Evolutionary conservation across 2,329 filamentous ascomycete species (phyloP).

Genomic region (Thielaviopsis punctulata): DNA sequence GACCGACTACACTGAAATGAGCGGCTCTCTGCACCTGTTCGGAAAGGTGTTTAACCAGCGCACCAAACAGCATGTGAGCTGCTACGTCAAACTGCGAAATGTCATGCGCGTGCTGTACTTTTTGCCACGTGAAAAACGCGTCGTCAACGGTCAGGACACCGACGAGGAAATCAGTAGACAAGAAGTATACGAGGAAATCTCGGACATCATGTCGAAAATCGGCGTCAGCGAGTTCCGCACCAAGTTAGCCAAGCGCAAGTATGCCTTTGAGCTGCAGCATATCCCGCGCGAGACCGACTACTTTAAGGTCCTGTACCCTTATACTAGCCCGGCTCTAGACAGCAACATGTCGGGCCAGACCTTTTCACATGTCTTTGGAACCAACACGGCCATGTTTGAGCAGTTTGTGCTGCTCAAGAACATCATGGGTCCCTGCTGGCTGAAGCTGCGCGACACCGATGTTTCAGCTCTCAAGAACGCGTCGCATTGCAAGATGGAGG

Average conservation of each 20-base stretch:
- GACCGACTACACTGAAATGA: constrained; percentile 88
- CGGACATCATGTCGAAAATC: constrained; percentile 71
- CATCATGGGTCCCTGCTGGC: constrained; percentile 97
- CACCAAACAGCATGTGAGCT: constrained; percentile 64
- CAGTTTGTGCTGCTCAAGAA: constrained; percentile 98
- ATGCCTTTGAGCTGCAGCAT: constrained; percentile 79
- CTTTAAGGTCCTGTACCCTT: constrained; percentile 89
- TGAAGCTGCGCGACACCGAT: constrained; percentile 74
- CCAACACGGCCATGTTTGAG: constrained; percentile 86
- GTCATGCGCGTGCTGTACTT: constrained; percentile 87
- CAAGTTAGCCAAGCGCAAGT: constrained; percentile 77
- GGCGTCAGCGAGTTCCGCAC: constrained; percentile 74
- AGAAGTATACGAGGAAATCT: constrained; percentile 81
- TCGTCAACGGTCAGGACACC: constrained; percentile 45
- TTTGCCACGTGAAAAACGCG: constrained; percentile 52
- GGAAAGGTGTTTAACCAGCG: constrained; percentile 90
- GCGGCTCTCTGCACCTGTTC: constrained; percentile 82
- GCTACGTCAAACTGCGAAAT: constrained; percentile 92
- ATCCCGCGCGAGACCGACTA: constrained; percentile 84
- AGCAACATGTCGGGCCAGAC: constrained; percentile 62
- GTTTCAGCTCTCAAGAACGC: constrained; percentile 76
- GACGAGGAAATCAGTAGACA: constrained; percentile 68
- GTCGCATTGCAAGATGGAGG: constrained; percentile 93
- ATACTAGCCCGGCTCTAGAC: constrained; percentile 51
- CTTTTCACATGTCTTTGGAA: constrained; percentile 85